phyloP scores from a whole-genome alignment of 1,284 basidiomycete species.

The Calocybe gambosa region DNA sequence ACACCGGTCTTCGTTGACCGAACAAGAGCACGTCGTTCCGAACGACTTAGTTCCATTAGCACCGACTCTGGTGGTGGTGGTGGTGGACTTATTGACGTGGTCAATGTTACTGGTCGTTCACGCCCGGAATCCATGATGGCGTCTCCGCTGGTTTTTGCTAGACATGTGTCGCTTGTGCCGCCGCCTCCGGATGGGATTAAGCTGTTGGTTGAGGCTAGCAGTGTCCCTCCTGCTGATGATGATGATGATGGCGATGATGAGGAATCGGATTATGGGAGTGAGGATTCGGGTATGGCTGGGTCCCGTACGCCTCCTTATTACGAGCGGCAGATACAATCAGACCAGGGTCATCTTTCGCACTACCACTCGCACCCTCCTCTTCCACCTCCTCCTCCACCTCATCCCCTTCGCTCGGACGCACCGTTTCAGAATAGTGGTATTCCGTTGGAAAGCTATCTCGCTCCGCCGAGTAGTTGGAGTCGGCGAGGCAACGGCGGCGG shows the following conservation, averaged over 20 bases:
- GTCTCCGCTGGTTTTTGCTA: conserved; percentile 10
- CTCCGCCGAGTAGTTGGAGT: background rate
- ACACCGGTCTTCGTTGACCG: background rate
- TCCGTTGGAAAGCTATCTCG: background rate
- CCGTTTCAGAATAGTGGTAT: conserved; percentile 9
- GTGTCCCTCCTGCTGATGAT: background rate
- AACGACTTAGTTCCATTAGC: background rate
- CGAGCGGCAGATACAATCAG: background rate
- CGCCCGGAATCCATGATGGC: conserved; percentile 8
- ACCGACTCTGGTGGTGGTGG: background rate
- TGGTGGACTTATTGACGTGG: background rate
- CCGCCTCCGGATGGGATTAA: background rate
- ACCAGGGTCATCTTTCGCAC: background rate
- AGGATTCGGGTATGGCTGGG: conserved; percentile 1
- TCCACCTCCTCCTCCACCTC: too few relatives aligned
- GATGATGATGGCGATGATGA: background rate
- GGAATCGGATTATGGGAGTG: background rate
- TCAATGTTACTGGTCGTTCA: background rate
- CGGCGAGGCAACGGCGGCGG: too few relatives aligned
- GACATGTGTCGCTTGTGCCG: conserved; percentile 1
- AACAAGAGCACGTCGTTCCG: background rate
- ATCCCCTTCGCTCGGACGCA: conserved; percentile 9
- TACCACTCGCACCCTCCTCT: conserved; percentile 8
- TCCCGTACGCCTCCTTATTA: background rate
- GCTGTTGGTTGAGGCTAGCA: background rate